Evolutionary conservation across 1,139 yeast genomes (phyloP), one percentile per base, ranked within the genome.

Genomic region (Candida frijolesensis): DNA sequence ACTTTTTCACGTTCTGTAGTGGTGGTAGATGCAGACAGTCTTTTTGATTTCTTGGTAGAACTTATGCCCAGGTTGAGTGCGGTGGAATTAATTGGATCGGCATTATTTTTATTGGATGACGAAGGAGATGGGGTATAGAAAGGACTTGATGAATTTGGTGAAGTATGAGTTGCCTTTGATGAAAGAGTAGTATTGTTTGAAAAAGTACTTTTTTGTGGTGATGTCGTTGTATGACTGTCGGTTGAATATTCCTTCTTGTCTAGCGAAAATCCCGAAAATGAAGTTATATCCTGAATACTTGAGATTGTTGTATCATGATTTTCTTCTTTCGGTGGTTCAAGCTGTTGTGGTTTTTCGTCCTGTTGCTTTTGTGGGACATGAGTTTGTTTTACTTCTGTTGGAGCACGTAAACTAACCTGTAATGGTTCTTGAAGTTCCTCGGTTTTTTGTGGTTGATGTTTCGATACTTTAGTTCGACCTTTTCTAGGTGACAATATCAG

Each of bases 201-300:
- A 19, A 42, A 19, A 2, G 39, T 33, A 14, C 45, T 42, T n/a
- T 42, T 42, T 22, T 32, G 39, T 4, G 25, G 32, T 12, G 39
- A 42, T 12, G 3, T 38, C 7, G 25, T n/a, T 2, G 7, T 22
- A 14, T 18, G 11, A 9, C 27, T 37, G 7, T 38, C 22, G 3
- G 42, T n/a, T 6, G 12, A 6, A 38, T 29, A 38, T 22, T 8
- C 34, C 5, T 27, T 40, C 16, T n/a, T 43, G 18, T 22, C 33
- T 22, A 43, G 9, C 6, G 46, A 43, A 29, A 27, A 44, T 14
- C 46, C 46, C 8, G 46, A 44, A 37, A 44, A 44, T 37, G 35
- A 37, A 35, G 46, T 37, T 11, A 44, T 29, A 18, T 44, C 46
- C 6, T 29, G 46, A 14, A 25, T 14, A 33, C 22, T 14, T n/a